These are phyloP conservation scores for Penicillium sclerotiorum DNA, from an alignment of 2,329 filamentous ascomycete genomes.

Conservation along the genomic window DNA sequence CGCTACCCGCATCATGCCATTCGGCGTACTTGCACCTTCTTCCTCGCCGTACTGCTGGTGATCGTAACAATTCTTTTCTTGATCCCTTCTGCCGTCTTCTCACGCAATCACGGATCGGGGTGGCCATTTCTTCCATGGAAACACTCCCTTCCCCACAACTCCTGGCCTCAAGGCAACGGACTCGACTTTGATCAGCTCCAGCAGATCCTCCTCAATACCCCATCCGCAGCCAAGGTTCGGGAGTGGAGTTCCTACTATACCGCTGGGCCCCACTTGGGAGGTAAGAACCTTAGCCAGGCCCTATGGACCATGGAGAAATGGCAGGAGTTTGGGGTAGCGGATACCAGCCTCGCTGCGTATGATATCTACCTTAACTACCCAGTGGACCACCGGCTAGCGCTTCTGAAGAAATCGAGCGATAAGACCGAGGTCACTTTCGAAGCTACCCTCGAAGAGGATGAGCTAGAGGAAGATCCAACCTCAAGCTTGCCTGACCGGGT, in stretches of 20 bases:
- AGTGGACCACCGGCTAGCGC: constrained; percentile 67
- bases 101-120: constrained; percentile 40
- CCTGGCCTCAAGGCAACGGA: constrained; percentile 49
- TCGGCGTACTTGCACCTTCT: constrained; percentile 45
- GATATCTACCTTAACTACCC: constrained; percentile 81
- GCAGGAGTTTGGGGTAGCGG: constrained; percentile 68
- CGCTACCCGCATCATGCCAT: constrained; percentile 48
- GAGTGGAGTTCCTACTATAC: constrained; percentile 82
- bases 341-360: constrained; percentile 65
- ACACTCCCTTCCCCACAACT: constrained; percentile 37
- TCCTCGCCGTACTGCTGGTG: constrained; percentile 42
- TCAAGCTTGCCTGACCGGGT: constrained; percentile 71
- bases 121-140: constrained; percentile 46
- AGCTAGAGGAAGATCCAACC: constrained; percentile 80
- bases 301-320: constrained; percentile 75
- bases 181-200: constrained; percentile 59
- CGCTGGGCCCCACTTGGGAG: constrained; percentile 72
- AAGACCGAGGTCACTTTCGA: constrained; percentile 67
- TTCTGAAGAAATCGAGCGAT: constrained; percentile 56
- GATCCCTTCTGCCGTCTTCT: constrained; percentile 42
- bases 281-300: constrained; percentile 76
- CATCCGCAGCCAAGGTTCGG: constrained; percentile 57
- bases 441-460: constrained; percentile 80
- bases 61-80: constrained; percentile 46
- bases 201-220: constrained; percentile 57